phyloP scores from a whole-genome alignment of 163 green algal species.

The Chlamydomonas reinhardtii region DNA sequence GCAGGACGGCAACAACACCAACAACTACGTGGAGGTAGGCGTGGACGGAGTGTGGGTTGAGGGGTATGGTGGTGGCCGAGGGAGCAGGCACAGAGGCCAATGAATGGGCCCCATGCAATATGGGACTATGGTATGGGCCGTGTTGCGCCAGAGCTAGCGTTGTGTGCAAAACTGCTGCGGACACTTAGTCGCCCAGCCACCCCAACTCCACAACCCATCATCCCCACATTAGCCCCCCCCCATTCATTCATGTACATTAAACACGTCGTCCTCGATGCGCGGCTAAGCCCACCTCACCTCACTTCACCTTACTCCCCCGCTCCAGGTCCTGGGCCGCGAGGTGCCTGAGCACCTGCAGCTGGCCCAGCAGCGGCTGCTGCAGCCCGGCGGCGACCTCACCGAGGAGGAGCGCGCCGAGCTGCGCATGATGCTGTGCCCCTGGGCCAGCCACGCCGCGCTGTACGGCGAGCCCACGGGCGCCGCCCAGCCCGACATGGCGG shows the following conservation, averaged over 20 bases:
- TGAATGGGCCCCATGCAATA: too few species aligned
- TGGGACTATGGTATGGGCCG: too few species aligned
- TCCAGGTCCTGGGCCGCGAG: conserved; percentile 35
- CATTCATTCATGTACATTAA: too few species aligned
- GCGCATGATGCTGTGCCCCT: conserved; percentile 64
- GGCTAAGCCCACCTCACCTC: too few species aligned
- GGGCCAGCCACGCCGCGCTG: conserved; percentile 51
- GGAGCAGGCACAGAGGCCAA: neutral
- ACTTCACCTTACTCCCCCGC: too few species aligned
- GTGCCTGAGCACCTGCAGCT: neutral
- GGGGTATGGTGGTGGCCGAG: neutral
- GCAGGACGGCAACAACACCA: conserved; percentile 83
- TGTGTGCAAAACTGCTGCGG: too few species aligned
- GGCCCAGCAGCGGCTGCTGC: conserved; percentile 50
- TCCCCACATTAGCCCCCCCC: too few species aligned
- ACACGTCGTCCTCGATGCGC: too few species aligned
- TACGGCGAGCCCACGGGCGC: neutral
- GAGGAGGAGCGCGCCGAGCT: conserved; percentile 58
- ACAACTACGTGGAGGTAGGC: conserved; percentile 88
- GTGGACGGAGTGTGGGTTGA: neutral
- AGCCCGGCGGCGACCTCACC: conserved; percentile 32
- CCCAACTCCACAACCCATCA: too few species aligned
- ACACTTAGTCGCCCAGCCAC: too few species aligned
- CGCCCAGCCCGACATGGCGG: neutral
- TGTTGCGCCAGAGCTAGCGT: too few species aligned